phyloP scores from a whole-genome alignment of 768 basidiomycete species.

The Xerocomus brunneocitrinus region DNA sequence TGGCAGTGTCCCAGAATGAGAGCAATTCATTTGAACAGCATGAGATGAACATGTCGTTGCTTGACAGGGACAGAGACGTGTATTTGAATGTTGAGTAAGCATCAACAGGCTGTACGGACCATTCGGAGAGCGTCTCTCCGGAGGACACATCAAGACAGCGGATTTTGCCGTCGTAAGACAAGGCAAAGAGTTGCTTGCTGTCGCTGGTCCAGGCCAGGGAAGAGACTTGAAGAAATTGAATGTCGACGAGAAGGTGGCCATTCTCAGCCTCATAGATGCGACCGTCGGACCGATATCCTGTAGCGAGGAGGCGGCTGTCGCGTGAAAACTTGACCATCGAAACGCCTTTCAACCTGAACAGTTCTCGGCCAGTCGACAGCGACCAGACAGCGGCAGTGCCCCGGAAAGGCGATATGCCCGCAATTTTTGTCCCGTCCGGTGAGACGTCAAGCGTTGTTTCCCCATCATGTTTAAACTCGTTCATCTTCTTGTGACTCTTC shows the following conservation, averaged over 20 bases:
- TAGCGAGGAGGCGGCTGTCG: not conserved
- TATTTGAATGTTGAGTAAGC: too few species aligned
- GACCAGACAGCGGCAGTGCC: not conserved
- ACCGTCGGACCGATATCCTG: not conserved
- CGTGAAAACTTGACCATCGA: not conserved
- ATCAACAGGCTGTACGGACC: not conserved
- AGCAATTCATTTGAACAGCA: too few species aligned
- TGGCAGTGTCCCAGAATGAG: not conserved
- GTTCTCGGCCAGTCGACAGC: not conserved
- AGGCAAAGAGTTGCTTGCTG: not conserved
- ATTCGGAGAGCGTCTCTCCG: not conserved
- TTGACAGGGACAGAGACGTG: not conserved
- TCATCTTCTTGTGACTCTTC: not conserved
- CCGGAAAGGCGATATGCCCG: not conserved
- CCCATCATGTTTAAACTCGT: not conserved
- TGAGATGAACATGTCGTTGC: not conserved
- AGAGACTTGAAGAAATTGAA: not conserved
- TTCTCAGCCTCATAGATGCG: not conserved
- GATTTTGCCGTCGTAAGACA: not conserved
- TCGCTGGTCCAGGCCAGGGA: not conserved
- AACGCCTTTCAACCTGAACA: not conserved
- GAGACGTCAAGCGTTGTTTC: not conserved
- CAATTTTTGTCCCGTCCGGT: not conserved
- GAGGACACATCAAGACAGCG: not conserved
- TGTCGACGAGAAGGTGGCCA: not conserved